Percentiles rank a stretch among this genome's conserved stretches.
Evolutionary conservation across 106 monocot species (phyloP).

Genomic region (Hemerocallis citrina): DNA sequence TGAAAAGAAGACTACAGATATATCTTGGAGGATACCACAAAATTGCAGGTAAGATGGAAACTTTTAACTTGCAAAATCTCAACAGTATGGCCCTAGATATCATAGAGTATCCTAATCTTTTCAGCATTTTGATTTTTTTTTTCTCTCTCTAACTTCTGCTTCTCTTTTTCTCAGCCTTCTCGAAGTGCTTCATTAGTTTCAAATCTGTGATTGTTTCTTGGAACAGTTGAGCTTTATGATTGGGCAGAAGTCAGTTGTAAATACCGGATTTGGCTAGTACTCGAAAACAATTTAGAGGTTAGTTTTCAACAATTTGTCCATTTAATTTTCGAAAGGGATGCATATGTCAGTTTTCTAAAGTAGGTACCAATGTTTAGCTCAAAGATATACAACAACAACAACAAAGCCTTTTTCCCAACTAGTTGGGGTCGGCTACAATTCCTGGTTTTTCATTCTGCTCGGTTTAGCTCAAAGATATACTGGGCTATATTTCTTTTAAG

Average conservation of each 20-base stretch:
- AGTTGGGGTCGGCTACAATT: too few species aligned
- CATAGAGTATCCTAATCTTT: neutral
- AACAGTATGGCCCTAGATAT: neutral
- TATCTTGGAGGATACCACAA: conserved; percentile 17
- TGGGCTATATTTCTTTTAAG: too few species aligned
- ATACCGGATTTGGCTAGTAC: neutral
- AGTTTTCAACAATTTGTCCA: neutral
- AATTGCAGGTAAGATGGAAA: conserved; percentile 18
- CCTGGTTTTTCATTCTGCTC: too few species aligned
- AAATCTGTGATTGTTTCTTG: neutral
- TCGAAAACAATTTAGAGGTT: neutral
- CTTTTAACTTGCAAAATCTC: neutral
- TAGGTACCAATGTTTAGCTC: too few species aligned
- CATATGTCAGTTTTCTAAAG: too few species aligned
- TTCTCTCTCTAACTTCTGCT: neutral
- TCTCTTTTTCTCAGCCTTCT: conserved; percentile 4
- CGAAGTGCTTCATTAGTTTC: neutral
- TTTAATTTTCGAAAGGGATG: neutral
- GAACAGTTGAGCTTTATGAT: neutral
- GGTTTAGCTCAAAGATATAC: too few species aligned
- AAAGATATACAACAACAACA: too few species aligned
- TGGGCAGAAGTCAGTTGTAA: neutral
- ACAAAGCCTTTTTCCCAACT: too few species aligned
- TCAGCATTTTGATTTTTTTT: neutral
- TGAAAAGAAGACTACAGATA: neutral